These are phyloP conservation scores for Globisporangium mamillatum DNA, from an alignment of 352 stramenopile species.

Conservation along the genomic window DNA sequence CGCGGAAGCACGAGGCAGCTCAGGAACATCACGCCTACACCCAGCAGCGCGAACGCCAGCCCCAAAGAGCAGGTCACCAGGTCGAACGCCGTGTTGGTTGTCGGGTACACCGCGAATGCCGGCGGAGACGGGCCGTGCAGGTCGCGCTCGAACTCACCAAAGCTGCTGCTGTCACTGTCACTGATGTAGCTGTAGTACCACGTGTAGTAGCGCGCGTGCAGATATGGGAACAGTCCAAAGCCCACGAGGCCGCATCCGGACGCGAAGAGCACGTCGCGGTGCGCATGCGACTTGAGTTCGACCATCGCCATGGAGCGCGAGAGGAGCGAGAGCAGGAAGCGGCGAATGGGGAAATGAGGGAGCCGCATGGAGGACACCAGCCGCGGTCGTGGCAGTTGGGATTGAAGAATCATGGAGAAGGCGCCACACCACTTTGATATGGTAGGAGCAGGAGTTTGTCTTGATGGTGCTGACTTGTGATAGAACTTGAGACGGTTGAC, in stretches of 20 bases:
- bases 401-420: not conserved
- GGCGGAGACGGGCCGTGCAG: not conserved
- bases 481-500: not conserved
- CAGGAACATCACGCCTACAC: constrained; percentile 20
- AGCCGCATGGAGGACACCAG: not conserved
- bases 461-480: not conserved
- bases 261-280: constrained; percentile 31
- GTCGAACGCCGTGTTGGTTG: constrained; percentile 22
- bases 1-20: constrained; percentile 23
- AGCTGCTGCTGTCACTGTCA: not conserved
- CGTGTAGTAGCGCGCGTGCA: constrained; percentile 9
- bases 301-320: not conserved
- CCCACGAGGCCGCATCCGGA: constrained; percentile 26
- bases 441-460: not conserved
- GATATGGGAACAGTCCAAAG: constrained; percentile 29
- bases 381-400: not conserved
- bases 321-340: not conserved
- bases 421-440: not conserved
- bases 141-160: not conserved
- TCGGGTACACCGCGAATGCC: not conserved
- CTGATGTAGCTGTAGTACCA: not conserved
- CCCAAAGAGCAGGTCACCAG: constrained; percentile 15
- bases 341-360: not conserved
- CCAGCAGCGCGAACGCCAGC: constrained; percentile 17
- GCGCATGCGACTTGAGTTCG: constrained; percentile 12